A percentile compares a stretch with the other conserved stretches of the same genome.
These are phyloP conservation scores for Leersia perrieri DNA, from an alignment of 176 grass and related monocot species.

Conservation along the genomic window DNA sequence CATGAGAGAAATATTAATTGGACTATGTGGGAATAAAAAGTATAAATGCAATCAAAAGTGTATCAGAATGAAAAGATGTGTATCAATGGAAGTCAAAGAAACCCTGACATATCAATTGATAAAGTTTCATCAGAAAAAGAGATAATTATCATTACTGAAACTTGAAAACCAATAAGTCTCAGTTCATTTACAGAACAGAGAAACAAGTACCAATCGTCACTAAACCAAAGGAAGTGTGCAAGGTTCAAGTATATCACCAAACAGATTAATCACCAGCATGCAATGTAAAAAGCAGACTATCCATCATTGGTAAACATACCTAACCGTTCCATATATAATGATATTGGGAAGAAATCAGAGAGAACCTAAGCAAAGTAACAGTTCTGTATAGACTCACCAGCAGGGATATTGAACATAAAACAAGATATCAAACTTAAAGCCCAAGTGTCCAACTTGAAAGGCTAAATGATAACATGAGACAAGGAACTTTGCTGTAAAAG, in stretches of 20 bases:
- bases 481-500: too few relatives aligned
- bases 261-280: not conserved
- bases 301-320: not conserved
- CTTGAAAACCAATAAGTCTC: not conserved
- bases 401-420: not conserved
- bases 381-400: too few relatives aligned
- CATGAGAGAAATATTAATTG: slow-evolving; percentile 1
- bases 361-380: not conserved
- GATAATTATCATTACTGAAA: not conserved
- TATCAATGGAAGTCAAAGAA: not conserved
- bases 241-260: not conserved
- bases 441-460: not conserved
- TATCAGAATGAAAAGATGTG: not conserved
- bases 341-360: not conserved
- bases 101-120: not conserved
- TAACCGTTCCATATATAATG: not conserved
- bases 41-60: not conserved
- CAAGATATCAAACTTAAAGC: not conserved
- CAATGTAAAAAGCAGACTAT: not conserved
- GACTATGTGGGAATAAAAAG: not conserved
- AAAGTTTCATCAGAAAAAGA: not conserved
- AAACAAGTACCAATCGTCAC: not conserved
- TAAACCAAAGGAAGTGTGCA: not conserved
- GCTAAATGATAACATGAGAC: not conserved
- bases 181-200: not conserved